Evolutionary conservation across 1,284 basidiomycete genomes (phyloP).

Genomic region (Baeospora myosura): DNA sequence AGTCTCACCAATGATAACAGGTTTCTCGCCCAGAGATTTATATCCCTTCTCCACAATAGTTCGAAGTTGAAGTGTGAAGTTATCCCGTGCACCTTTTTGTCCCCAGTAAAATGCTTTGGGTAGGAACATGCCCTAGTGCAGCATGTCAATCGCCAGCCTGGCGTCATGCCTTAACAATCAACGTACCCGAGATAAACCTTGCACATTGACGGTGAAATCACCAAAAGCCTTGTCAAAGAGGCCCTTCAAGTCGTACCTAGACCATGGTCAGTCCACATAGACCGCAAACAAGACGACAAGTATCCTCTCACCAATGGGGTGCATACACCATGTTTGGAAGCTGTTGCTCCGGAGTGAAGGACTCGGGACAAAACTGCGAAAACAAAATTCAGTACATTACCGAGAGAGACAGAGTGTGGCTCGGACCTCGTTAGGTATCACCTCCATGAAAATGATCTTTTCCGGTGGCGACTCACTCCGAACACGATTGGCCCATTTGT

Average conservation of each 20-base stretch:
- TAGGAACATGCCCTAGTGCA: conserved; percentile 72
- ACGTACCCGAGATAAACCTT: conserved; percentile 75
- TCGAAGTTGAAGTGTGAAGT: conserved; percentile 77
- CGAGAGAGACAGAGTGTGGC: neutral
- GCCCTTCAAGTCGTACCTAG: conserved; percentile 83
- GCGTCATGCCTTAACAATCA: neutral
- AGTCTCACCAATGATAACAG: conserved; percentile 83
- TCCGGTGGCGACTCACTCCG: conserved; percentile 37
- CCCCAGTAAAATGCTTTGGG: conserved; percentile 83
- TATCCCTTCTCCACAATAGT: conserved; percentile 69
- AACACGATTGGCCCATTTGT: conserved; percentile 69
- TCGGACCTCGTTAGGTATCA: conserved; percentile 84
- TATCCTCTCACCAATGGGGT: conserved; percentile 71
- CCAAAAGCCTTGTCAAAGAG: conserved; percentile 80
- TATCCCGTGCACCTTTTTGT: conserved; percentile 68
- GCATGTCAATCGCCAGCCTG: conserved; percentile 8
- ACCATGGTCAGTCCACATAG: too few relatives aligned
- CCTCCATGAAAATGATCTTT: conserved; percentile 76
- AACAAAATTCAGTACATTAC: neutral
- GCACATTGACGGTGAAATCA: conserved; percentile 83
- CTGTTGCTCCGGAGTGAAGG: conserved; percentile 62
- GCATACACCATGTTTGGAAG: conserved; percentile 78
- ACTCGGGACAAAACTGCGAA: conserved; percentile 67
- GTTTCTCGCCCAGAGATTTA: conserved; percentile 65
- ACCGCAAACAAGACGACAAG: neutral